Evolutionary conservation across 2,329 filamentous ascomycete genomes (phyloP).

Genomic region (Xylariaceae sp.): DNA sequence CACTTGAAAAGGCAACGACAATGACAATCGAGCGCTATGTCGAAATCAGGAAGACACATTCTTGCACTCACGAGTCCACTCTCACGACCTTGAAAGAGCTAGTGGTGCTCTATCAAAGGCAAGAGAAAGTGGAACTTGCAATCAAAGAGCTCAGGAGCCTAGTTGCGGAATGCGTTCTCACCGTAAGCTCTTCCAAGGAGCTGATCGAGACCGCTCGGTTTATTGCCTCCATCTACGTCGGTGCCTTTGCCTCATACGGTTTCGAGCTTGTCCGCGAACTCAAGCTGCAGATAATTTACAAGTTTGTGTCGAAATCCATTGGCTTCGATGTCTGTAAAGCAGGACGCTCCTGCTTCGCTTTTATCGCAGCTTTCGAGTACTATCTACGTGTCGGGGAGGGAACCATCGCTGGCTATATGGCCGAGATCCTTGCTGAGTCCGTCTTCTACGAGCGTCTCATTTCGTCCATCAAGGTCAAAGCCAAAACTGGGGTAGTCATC

Average conservation of each 20-base stretch:
- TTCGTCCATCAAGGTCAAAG: slow-evolving; percentile 10
- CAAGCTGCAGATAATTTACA: slow-evolving; percentile 16
- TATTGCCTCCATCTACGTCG: slow-evolving; percentile 9
- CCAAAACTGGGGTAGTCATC: slow-evolving; percentile 10
- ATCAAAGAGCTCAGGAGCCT: slow-evolving; percentile 10
- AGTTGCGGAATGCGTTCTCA: slow-evolving; percentile 4
- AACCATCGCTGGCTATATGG: slow-evolving; percentile 13
- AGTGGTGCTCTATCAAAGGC: slow-evolving; percentile 12
- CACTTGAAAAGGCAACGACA: slow-evolving; percentile 13
- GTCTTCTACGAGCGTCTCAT: slow-evolving; percentile 16
- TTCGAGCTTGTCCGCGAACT: slow-evolving; percentile 14
- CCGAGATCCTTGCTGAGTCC: slow-evolving; percentile 14
- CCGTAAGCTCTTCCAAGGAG: slow-evolving; percentile 11
- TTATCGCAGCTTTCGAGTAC: slow-evolving; percentile 15
- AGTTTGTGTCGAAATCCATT: slow-evolving; percentile 2
- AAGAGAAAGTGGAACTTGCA: slow-evolving; percentile 10
- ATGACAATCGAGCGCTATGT: slow-evolving; percentile 15
- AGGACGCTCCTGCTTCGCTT: slow-evolving; percentile 13
- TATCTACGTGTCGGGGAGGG: slow-evolving; percentile 6
- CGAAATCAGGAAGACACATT: slow-evolving; percentile 13
- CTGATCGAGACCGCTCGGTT: slow-evolving; percentile 14
- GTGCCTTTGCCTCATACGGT: slow-evolving; percentile 7
- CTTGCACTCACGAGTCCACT: slow-evolving; percentile 13
- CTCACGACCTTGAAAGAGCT: slow-evolving; percentile 13
- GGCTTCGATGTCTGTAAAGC: slow-evolving; percentile 10